Base-by-base conservation (phyloP, 2,329 filamentous ascomycete genomes). In the Coniochaeta ligniaria region DNA sequence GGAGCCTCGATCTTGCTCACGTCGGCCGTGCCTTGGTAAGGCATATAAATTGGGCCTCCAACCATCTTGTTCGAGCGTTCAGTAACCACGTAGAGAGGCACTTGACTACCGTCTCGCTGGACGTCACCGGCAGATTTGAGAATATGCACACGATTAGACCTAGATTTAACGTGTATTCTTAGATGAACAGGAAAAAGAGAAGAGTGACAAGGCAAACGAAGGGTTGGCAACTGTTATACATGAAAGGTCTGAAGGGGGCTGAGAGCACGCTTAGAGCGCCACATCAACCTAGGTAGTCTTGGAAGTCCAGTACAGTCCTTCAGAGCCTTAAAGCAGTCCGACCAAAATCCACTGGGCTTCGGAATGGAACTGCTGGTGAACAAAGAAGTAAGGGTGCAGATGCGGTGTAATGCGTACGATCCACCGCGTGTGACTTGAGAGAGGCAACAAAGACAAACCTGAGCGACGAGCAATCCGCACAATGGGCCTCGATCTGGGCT, bases 1-100 rank as follows among this genome's bases (percentile, higher is more conserved):
- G 82, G 82, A 31, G 82, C 82, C 69, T 85, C 82, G 66, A 88
- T 77, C 66, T 81, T 81, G 66, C 73, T 73, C 66, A 80, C 75
- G 68, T 85, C 80, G 57, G 54, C 54, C 35, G 54, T 57, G 54
- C 54, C 54, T 31, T 69, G 55, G 24, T 54, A 58, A 20, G 57
- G 36, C 38, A 43, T 20, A 17, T 43, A 45, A 7, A 58, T 33
- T 11, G 24, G 24, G 11, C 54, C 54, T 6, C 54, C 54, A 20
- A 57, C 54, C 54, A 57, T 57, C 7, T 38, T 38, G 54, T 31
- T 12, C 47, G 47, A 14, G 47, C 47, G 47, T 52, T 31, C 22
- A 52, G 26, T 52, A n/a, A 26, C 43, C 22, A n/a, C 3, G 24
- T 31, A 6, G 4, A 17, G 47, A 52, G 12, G 5, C 47, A 28